Evolutionary conservation across 257 asterid genomes (phyloP).

Genomic region (Petrea volubilis): DNA sequence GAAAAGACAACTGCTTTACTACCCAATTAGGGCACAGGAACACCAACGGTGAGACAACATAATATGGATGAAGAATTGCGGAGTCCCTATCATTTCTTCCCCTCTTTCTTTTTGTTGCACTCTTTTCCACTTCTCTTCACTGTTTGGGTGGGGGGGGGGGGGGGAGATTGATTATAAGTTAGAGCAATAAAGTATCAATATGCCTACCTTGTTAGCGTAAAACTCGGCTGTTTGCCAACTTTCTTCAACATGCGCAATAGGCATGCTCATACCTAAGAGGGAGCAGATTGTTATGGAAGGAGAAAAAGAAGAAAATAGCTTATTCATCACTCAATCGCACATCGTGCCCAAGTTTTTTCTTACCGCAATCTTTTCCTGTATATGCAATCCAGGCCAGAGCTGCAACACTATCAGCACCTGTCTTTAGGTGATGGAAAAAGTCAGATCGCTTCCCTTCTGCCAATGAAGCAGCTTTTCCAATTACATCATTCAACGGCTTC

Average conservation of each 20-base stretch:
- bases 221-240: constrained; percentile 95
- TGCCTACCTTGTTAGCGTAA: constrained; percentile 73
- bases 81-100: not conserved
- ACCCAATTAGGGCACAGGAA: not conserved
- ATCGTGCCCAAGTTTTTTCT: constrained; percentile 12
- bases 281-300: constrained; percentile 18
- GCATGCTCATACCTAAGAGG: constrained; percentile 83
- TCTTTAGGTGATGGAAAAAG: constrained; percentile 72
- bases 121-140: not conserved
- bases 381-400: constrained; percentile 90
- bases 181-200: not conserved
- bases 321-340: constrained; percentile 1
- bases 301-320: not conserved
- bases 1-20: not conserved
- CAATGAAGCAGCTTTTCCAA: constrained; percentile 49
- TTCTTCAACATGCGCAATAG: constrained; percentile 86
- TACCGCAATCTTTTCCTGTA: constrained; percentile 82
- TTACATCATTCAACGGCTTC: constrained; percentile 76
- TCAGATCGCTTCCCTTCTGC: constrained; percentile 76
- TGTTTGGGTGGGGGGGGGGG: constrained; percentile 20
- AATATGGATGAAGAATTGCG: not conserved
- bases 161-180: not conserved
- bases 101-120: not conserved
- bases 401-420: constrained; percentile 72
- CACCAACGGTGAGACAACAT: not conserved